A percentile compares a stretch with the other conserved stretches of the same genome.
Evolutionary conservation across 2,329 filamentous ascomycete species (phyloP).

Genomic region (Hawksworthiomyces lignivorus): DNA sequence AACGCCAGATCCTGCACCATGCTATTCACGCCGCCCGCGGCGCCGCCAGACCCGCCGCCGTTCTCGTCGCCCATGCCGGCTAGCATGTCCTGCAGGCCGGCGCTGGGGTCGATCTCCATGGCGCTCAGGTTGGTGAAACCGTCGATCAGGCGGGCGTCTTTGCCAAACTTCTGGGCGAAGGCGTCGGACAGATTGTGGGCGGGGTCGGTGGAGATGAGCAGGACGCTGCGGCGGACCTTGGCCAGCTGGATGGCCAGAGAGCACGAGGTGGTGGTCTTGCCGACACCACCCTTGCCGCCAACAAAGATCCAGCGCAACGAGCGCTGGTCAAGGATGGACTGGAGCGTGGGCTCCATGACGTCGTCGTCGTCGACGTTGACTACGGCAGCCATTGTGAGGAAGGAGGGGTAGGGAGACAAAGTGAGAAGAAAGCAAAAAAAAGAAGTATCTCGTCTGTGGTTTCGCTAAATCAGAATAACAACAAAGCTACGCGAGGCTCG

Average conservation of each 20-base stretch:
- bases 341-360: constrained; percentile 82
- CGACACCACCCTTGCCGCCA: constrained; percentile 94
- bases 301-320: constrained; percentile 98
- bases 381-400: constrained; percentile 31
- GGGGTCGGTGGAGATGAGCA: constrained; percentile 96
- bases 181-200: constrained; percentile 97
- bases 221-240: constrained; percentile 85
- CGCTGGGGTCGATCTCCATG: constrained; percentile 99
- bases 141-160: constrained; percentile 87
- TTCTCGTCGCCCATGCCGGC: constrained; percentile 67
- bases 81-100: constrained; percentile 91
- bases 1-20: constrained; percentile 99
- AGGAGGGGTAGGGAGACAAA: constrained; percentile 11
- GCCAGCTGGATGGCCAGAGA: constrained; percentile 97
- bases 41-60: constrained; percentile 26
- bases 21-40: constrained; percentile 66
- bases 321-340: constrained; percentile 91
- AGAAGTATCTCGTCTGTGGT: too few relatives aligned
- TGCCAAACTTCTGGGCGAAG: constrained; percentile 98
- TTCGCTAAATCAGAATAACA: too few relatives aligned
- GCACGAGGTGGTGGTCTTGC: constrained; percentile 99
- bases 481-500: too few relatives aligned
- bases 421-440: background rate
- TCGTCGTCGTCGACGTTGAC: constrained; percentile 56
- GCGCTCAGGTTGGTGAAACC: constrained; percentile 91